These are phyloP conservation scores for Luzula sylvatica DNA, from an alignment of 176 grass and related monocot genomes.

Conservation along the genomic window DNA sequence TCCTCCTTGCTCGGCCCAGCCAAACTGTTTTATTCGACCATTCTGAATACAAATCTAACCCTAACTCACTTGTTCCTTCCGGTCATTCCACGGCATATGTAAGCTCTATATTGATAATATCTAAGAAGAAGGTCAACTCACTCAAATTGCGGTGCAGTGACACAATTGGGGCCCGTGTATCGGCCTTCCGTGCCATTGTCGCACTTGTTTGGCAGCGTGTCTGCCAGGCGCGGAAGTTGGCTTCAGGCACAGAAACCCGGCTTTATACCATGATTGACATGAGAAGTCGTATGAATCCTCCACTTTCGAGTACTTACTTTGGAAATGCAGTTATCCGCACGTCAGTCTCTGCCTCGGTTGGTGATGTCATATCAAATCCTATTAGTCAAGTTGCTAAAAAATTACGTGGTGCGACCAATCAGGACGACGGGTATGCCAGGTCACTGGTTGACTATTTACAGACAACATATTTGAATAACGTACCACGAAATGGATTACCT, in stretches of 20 bases:
- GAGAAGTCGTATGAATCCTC: constrained; percentile 43
- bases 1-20: constrained; percentile 18
- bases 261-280: constrained; percentile 67
- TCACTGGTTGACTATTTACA: constrained; percentile 55
- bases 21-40: constrained; percentile 38
- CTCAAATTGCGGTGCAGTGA: constrained; percentile 29
- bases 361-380: constrained; percentile 33
- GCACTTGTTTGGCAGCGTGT: constrained; percentile 57
- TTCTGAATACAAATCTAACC: constrained; percentile 43
- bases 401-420: constrained; percentile 25
- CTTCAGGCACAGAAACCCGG: constrained; percentile 10
- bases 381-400: constrained; percentile 13
- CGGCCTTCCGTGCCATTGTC: constrained; percentile 53
- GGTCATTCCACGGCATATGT: constrained; percentile 3
- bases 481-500: constrained; percentile 28
- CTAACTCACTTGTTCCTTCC: background rate
- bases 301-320: constrained; percentile 29
- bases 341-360: constrained; percentile 20
- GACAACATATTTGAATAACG: constrained; percentile 14
- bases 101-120: constrained; percentile 27
- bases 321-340: constrained; percentile 62
- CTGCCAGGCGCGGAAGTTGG: constrained; percentile 34
- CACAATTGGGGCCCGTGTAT: constrained; percentile 2
- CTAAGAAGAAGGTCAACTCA: background rate
- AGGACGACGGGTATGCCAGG: constrained; percentile 37